phyloP scores from a whole-genome alignment of 2,329 filamentous ascomycete species.

The Aureobasidium musti region DNA sequence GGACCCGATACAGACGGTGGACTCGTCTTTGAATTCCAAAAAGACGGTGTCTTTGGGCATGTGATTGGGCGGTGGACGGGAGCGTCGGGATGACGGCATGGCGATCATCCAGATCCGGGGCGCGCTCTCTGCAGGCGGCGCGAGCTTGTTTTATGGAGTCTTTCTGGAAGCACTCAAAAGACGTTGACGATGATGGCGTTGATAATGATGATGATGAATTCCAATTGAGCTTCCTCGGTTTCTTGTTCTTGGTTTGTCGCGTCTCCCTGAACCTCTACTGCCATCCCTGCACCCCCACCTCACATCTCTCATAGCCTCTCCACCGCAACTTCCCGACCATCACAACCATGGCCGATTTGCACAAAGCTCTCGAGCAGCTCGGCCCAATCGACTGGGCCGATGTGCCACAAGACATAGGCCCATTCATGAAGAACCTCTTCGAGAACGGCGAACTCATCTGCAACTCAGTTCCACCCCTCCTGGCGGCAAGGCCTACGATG shows the following conservation, averaged over 20 bases:
- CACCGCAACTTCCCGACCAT: background rate
- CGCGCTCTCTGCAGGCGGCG: background rate
- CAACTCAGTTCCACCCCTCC: conserved; percentile 71
- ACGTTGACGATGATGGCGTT: conserved; percentile 23
- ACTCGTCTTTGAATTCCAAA: background rate
- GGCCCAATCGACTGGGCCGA: conserved; percentile 50
- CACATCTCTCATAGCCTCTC: background rate
- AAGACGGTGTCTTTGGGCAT: background rate
- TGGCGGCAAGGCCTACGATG: conserved; percentile 47
- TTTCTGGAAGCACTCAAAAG: conserved; percentile 8
- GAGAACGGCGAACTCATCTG: conserved; percentile 67
- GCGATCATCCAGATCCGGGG: background rate
- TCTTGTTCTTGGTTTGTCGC: background rate
- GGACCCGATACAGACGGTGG: background rate
- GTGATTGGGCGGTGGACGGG: conserved; percentile 5
- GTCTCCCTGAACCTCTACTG: background rate
- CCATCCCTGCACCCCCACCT: background rate
- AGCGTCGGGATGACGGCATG: conserved; percentile 18
- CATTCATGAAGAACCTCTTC: conserved; percentile 48
- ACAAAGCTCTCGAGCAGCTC: conserved; percentile 50
- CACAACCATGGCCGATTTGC: conserved; percentile 45
- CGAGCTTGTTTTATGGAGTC: conserved; percentile 22
- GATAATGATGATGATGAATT: conserved; percentile 10
- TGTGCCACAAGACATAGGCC: conserved; percentile 47
- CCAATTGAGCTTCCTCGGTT: background rate